Evolutionary conservation across 75 land plant species (phyloP), one percentile per base, ranked within the genome.

Genomic region (Picea sitchensis): DNA sequence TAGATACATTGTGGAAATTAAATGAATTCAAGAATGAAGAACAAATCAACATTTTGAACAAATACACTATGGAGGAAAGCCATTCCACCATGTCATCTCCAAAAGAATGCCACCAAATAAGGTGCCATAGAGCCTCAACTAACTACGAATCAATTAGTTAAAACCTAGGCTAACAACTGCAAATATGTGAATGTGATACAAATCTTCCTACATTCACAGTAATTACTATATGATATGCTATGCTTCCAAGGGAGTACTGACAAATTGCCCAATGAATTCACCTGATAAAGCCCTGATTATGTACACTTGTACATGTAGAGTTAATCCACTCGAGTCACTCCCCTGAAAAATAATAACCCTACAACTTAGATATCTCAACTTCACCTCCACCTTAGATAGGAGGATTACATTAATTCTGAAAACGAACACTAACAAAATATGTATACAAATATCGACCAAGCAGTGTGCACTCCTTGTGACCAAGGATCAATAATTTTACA

Each of bases 251-350:
- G 74, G 74, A n/a, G 36, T 47, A 41, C 11, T n/a, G 47, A 41
- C 74, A n/a, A 71, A 15, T 38, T n/a, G 54, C 74, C 54, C 54
- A 18, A 41, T 41, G 54, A 71, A 71, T 44, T 69, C 73, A 17
- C 73, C 74, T 71, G 26, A 71, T 44, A 44, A 0, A 47, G 12
- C 54, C 67, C 44, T 68, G 73, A 4, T 68, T 71, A 71, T 71
- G 74, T 71, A 71, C 74, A 71, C 21, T 44, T 11, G 74, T 71
- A 71, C 74, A 71, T 71, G 41, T 71, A 41, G 26, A 71, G 21
- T 44, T 71, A 12, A 44, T 41, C 44, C 47, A 20, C 9, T 20
- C 44, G 56, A 41, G 44, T 71, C 74, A n/a, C 74, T 18, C 44
- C 47, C 74, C 51, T 47, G 36, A 34, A 41, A 71, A 71, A 71